phyloP scores from a whole-genome alignment of 2,329 filamentous ascomycete genomes.

The Pseudogymnoascus sp. region DNA sequence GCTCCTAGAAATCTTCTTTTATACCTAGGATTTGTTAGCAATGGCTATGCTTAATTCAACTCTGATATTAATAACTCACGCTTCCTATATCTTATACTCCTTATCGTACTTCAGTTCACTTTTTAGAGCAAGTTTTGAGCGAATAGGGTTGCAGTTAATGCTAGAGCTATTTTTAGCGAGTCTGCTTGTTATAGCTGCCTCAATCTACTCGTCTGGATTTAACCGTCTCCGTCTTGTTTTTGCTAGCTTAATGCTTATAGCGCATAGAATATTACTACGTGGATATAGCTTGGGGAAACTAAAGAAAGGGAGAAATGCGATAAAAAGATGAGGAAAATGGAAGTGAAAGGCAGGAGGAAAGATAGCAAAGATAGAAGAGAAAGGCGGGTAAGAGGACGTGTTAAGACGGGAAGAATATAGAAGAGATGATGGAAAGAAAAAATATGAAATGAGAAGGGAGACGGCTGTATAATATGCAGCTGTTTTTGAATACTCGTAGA shows the following conservation, averaged over 20 bases:
- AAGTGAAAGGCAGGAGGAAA: neutral
- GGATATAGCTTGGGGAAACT: neutral
- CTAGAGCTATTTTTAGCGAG: constrained; percentile 13
- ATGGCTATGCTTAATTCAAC: neutral
- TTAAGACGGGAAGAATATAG: neutral
- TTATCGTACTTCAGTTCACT: constrained; percentile 14
- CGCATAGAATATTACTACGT: neutral
- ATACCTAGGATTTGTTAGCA: constrained; percentile 17
- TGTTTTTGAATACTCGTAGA: constrained; percentile 11
- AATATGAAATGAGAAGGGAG: constrained; percentile 8
- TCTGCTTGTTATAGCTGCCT: constrained; percentile 12
- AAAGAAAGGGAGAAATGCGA: neutral
- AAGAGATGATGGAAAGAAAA: neutral
- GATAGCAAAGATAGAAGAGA: neutral
- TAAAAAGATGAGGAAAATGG: neutral
- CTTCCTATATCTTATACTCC: constrained; percentile 15
- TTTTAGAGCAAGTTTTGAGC: constrained; percentile 17
- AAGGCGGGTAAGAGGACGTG: constrained; percentile 10
- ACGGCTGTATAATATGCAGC: constrained; percentile 12
- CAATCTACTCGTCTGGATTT: constrained; percentile 14
- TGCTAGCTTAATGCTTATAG: constrained; percentile 12
- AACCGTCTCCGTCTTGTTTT: constrained; percentile 11
- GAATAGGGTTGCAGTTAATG: constrained; percentile 16
- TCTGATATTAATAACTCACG: constrained; percentile 13
- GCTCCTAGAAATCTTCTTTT: constrained; percentile 17